Evolutionary conservation across 108 stramenopile genomes (phyloP).

Genomic region (Epipyxis sp.): DNA sequence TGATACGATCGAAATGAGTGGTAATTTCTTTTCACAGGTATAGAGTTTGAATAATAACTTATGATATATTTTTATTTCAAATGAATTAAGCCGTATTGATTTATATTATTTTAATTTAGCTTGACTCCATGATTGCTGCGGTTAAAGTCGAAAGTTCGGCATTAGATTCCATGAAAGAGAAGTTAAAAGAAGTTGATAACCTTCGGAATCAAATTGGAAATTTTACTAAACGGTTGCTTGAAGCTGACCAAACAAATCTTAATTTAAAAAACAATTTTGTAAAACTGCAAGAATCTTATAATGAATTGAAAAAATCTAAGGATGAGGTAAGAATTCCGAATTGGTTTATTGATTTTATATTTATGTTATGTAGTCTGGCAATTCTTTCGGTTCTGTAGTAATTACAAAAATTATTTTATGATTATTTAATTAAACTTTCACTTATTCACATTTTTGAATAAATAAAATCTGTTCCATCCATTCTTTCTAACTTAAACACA

Average conservation of each 20-base stretch:
- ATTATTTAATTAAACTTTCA: no score
- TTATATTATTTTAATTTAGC: background rate
- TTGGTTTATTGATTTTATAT: no score
- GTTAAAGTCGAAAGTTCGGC: constrained; percentile 17
- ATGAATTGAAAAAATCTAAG: background rate
- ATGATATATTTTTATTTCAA: background rate
- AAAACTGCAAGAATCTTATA: background rate
- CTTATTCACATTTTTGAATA: no score
- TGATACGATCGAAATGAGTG: background rate
- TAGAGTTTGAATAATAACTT: background rate
- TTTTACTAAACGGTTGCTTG: background rate
- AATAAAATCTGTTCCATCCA: no score
- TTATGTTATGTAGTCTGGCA: no score
- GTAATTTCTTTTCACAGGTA: background rate
- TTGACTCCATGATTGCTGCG: constrained; percentile 22
- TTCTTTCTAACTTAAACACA: no score
- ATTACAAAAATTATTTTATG: no score
- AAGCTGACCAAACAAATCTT: background rate
- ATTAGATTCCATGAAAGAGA: background rate
- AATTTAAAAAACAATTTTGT: background rate
- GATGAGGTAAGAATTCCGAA: constrained; percentile 4
- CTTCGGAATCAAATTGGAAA: background rate
- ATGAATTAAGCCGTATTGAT: background rate
- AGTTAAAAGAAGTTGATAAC: background rate
- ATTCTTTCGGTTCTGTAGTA: no score